A percentile compares a stretch with the other conserved stretches of the same genome.
Conservation (phyloP, 768 basidiomycete genomes). For the Lyophyllum semitale region DNA sequence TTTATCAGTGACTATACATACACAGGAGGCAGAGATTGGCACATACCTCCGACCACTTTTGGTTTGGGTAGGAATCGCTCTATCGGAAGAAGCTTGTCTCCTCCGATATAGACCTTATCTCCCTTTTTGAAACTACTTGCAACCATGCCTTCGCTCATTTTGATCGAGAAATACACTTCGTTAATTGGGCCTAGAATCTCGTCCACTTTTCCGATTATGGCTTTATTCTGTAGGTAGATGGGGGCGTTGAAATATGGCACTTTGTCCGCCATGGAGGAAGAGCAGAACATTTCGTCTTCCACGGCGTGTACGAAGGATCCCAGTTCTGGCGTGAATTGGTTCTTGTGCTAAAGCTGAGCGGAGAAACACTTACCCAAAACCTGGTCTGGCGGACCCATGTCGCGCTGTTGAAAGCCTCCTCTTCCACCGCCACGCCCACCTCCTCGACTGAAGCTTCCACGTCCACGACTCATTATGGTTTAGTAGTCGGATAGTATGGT, state of each 20-base stretch:
- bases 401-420: conserved; percentile 71
- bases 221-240: conserved; percentile 96
- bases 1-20: conserved; percentile 1
- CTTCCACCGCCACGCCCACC: conserved; percentile 68
- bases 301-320: conserved; percentile 93
- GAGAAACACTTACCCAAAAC: conserved; percentile 61
- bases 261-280: conserved; percentile 80
- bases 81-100: conserved; percentile 95
- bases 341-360: background rate
- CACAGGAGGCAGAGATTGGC: conserved; percentile 10
- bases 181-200: conserved; percentile 99
- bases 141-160: conserved; percentile 96
- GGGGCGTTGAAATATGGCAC: conserved; percentile 99
- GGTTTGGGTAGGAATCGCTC: conserved; percentile 98
- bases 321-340: conserved; percentile 63
- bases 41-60: conserved; percentile 71
- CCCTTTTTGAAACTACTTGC: conserved; percentile 96
- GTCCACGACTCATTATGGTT: conserved; percentile 15
- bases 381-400: conserved; percentile 76
- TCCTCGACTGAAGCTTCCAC: conserved; percentile 58
- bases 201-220: conserved; percentile 94
- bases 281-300: conserved; percentile 97
- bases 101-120: conserved; percentile 96
- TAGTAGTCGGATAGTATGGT: background rate
- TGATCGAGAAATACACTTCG: conserved; percentile 96